These are phyloP conservation scores for Leishmania lainsoni DNA, from an alignment of 208 protist genomes.

Conservation along the genomic window DNA sequence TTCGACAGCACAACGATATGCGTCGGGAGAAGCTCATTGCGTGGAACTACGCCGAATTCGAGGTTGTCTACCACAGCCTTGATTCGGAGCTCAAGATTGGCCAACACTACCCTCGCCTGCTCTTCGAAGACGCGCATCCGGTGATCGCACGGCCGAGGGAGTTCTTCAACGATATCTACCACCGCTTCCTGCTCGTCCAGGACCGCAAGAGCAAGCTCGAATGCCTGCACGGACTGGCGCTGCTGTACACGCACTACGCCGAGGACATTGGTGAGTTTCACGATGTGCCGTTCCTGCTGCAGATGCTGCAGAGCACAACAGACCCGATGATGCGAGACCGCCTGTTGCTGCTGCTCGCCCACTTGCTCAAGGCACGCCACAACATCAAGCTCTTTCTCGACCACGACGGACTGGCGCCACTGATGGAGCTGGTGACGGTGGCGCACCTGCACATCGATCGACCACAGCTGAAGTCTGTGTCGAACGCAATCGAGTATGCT, in stretches of 20 bases:
- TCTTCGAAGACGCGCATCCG: slow-evolving; percentile 81
- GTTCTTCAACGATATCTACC: slow-evolving; percentile 95
- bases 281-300: slow-evolving; percentile 84
- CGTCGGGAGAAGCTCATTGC: slow-evolving; percentile 46
- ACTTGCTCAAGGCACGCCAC: slow-evolving; percentile 60
- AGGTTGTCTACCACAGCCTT: slow-evolving; percentile 90
- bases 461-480: slow-evolving; percentile 66
- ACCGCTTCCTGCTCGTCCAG: slow-evolving; percentile 91
- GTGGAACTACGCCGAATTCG: slow-evolving; percentile 95
- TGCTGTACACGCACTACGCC: slow-evolving; percentile 90
- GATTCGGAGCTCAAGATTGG: slow-evolving; percentile 89
- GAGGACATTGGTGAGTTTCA: slow-evolving; percentile 83
- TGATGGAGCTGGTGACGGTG: slow-evolving; percentile 91
- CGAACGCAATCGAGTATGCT: slow-evolving; percentile 84
- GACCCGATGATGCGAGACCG: slow-evolving; percentile 87
- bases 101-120: slow-evolving; percentile 86
- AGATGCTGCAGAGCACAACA: slow-evolving; percentile 72
- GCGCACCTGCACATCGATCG: slow-evolving; percentile 94
- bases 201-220: slow-evolving; percentile 64
- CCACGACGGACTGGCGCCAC: slow-evolving; percentile 69
- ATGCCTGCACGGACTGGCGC: slow-evolving; percentile 90
- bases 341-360: slow-evolving; percentile 81
- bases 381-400: slow-evolving; percentile 95
- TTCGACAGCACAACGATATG: slow-evolving; percentile 54
- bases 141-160: slow-evolving; percentile 78